phyloP scores from a whole-genome alignment of 768 basidiomycete species.

The Leccinum variicolor region DNA sequence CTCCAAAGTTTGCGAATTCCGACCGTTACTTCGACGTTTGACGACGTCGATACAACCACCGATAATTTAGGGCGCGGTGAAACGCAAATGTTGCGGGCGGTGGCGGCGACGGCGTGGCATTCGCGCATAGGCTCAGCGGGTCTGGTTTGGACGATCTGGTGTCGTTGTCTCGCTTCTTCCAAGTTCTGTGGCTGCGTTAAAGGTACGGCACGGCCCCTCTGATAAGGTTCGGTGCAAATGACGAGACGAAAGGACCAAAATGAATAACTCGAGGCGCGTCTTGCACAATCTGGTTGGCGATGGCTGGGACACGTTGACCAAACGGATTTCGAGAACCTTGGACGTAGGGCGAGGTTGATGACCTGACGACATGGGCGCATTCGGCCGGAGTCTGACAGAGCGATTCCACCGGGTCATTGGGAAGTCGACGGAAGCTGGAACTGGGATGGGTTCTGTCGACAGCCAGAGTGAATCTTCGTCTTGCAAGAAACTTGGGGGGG shows the following conservation, averaged over 20 bases:
- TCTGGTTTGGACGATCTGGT: background rate
- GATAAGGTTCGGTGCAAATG: too few species aligned
- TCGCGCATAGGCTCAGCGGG: too few species aligned
- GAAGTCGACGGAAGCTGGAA: background rate
- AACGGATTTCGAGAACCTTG: conserved; percentile 1
- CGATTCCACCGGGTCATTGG: background rate
- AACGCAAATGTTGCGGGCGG: too few species aligned
- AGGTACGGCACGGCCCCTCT: too few species aligned
- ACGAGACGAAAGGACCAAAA: conserved; percentile 1
- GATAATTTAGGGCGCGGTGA: too few species aligned
- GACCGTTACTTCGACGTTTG: too few species aligned
- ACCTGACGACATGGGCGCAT: background rate
- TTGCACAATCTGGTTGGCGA: background rate
- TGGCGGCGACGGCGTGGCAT: too few species aligned
- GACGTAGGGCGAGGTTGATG: background rate
- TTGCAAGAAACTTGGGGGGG: too few species aligned
- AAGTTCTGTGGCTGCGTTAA: too few species aligned
- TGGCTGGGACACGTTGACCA: background rate
- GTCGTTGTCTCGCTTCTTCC: too few species aligned
- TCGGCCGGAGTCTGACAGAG: background rate
- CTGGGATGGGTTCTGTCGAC: background rate
- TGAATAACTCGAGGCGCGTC: background rate
- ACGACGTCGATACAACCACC: too few species aligned
- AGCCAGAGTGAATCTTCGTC: too few species aligned
- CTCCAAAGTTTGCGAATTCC: background rate